Evolutionary conservation across 768 basidiomycete genomes (phyloP), one percentile per base, ranked within the genome.

Genomic region (Paxillus ammoniavirescens): DNA sequence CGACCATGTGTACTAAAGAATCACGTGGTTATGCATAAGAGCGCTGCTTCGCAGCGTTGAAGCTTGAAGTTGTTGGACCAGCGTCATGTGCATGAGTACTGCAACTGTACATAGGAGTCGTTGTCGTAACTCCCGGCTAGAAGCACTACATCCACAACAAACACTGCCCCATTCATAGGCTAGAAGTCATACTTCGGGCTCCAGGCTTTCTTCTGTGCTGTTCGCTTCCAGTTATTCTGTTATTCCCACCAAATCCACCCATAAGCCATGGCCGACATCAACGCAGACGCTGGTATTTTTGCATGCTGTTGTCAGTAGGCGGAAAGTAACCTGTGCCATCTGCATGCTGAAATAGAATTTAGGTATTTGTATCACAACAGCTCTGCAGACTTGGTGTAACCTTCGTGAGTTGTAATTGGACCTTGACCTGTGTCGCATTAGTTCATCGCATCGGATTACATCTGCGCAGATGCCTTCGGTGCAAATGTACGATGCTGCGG

Each of bases 271-370:
- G 57, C 57, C 5, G 62, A 56, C 38, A 49, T 31, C 10, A 30
- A 23, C 28, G 58, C 51, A 9, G 40, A 44, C 2, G 53, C 54
- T 4, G 21, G 23, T 3, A 31, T 53, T 15, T 49, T 49, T 28
- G 60, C 53, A 18, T 61, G 57, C 46, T 70, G 69, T 52, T 59
- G 69, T 68, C 41, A 9, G 67, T 55, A 23, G 42, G 31, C 8
- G 41, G 49, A 33, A 13, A 30, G n/a, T 35, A 40, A 30, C 41
- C 23, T 14, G 5, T 7, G 3, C 17, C 3, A 18, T n/a, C 17
- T 35, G 41, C n/a, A 5, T 5, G 23, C 44, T 61, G 10, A 57
- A 2, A 21, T 0, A 14, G 15, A 8, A 17, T 33, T 37, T n/a
- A 69, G 67, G 57, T 37, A 5, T 63, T 14, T 55, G 54, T 9